phyloP scores from a whole-genome alignment of 208 protist genomes.

The Entamoeba invadens region DNA sequence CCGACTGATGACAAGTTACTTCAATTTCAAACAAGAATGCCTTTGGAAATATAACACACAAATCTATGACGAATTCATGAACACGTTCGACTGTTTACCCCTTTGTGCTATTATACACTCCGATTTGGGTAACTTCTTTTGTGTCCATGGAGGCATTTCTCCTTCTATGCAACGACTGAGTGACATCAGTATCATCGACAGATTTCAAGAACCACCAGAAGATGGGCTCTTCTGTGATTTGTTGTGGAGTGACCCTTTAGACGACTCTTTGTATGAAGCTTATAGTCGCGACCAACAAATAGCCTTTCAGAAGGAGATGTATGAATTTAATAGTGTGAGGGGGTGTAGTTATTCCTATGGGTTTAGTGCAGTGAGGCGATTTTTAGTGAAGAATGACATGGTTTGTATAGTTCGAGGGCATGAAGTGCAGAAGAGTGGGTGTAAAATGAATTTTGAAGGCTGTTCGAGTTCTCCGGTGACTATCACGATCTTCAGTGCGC shows the following conservation, averaged over 20 bases:
- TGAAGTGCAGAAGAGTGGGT: background rate
- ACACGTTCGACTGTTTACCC: conserved; percentile 21
- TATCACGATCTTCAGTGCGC: background rate
- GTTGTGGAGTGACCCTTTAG: conserved; percentile 20
- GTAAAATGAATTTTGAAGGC: background rate
- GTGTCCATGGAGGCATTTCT: conserved; percentile 23
- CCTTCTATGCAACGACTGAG: background rate
- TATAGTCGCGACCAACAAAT: background rate
- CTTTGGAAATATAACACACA: conserved; percentile 6
- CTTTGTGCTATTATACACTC: conserved; percentile 6
- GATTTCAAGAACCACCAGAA: conserved; percentile 5
- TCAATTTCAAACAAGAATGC: conserved; percentile 26
- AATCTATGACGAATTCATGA: conserved; percentile 5
- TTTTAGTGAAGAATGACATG: background rate
- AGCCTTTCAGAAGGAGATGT: background rate
- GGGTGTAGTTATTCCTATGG: background rate
- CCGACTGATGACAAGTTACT: conserved; percentile 14
- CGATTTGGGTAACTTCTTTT: conserved; percentile 39
- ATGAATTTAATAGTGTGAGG: background rate
- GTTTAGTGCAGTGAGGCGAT: background rate
- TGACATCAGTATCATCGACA: conserved; percentile 14
- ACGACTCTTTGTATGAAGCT: conserved; percentile 26
- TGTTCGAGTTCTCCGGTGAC: background rate
- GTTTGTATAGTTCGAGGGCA: conserved; percentile 1
- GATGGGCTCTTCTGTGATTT: conserved; percentile 22